Evolutionary conservation across 2,329 filamentous ascomycete species (phyloP).

Genomic region (Aspergillus aculeatinus): DNA sequence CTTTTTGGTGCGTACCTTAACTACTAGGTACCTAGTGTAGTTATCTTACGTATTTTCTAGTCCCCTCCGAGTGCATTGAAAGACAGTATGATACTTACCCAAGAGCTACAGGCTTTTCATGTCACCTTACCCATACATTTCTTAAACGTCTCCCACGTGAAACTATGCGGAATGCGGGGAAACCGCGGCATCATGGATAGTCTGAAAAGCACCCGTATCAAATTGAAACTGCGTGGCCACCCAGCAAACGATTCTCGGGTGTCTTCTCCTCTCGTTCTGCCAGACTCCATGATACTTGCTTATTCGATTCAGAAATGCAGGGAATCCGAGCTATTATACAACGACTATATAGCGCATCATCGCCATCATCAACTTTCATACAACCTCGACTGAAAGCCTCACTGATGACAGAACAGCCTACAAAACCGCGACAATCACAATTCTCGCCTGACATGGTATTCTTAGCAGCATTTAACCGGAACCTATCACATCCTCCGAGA

Average conservation of each 20-base stretch:
- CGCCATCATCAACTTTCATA: not conserved
- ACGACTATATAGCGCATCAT: not conserved
- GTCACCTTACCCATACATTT: not conserved
- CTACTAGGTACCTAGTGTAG: too few relatives aligned
- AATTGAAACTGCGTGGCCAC: not conserved
- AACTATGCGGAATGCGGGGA: slow-evolving; percentile 4
- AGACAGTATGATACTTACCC: too few relatives aligned
- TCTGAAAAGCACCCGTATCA: too few relatives aligned
- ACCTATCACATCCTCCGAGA: not conserved
- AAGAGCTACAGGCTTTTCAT: too few relatives aligned
- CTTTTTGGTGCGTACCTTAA: too few relatives aligned
- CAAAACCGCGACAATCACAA: not conserved
- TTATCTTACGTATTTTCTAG: too few relatives aligned
- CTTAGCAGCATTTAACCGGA: not conserved
- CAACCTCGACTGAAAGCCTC: not conserved
- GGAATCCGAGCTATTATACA: not conserved
- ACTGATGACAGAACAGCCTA: not conserved
- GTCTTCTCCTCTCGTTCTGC: not conserved
- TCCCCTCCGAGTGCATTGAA: too few relatives aligned
- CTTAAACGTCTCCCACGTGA: not conserved
- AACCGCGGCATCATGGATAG: not conserved
- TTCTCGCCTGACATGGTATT: not conserved
- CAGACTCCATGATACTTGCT: not conserved
- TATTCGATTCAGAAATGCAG: not conserved
- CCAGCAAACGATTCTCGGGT: not conserved